These are phyloP conservation scores for Trypanosoma congolense DNA, from an alignment of 208 protist genomes.

Conservation along the genomic window DNA sequence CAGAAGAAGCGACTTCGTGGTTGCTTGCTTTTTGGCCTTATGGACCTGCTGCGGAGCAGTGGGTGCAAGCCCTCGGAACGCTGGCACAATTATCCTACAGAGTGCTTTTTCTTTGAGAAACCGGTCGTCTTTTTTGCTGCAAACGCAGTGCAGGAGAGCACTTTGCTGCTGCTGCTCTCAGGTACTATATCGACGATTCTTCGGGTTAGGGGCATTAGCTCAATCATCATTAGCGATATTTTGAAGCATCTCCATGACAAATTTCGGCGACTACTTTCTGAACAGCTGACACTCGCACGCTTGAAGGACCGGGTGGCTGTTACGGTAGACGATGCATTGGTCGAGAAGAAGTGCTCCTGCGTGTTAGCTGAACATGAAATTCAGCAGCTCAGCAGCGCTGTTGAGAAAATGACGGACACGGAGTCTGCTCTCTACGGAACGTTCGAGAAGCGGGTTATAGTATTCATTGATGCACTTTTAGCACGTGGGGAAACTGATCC, in stretches of 20 bases:
- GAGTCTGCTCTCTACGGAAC: constrained; percentile 52
- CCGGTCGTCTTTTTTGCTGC: constrained; percentile 62
- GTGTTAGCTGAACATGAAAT: constrained; percentile 42
- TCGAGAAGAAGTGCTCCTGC: constrained; percentile 15
- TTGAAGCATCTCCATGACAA: constrained; percentile 48
- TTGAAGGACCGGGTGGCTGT: constrained; percentile 55
- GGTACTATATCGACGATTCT: constrained; percentile 69
- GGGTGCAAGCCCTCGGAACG: constrained; percentile 40
- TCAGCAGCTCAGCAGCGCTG: constrained; percentile 32
- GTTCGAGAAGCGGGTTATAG: constrained; percentile 65
- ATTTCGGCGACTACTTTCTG: constrained; percentile 43
- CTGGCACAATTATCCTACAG: constrained; percentile 60
- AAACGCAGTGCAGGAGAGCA: constrained; percentile 76
- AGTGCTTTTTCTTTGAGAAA: constrained; percentile 84
- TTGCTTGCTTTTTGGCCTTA: constrained; percentile 39
- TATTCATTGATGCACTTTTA: constrained; percentile 24
- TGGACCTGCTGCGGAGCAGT: constrained; percentile 61
- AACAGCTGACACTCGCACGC: constrained; percentile 47
- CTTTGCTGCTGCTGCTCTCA: constrained; percentile 58
- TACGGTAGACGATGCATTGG: constrained; percentile 33
- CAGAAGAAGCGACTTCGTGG: constrained; percentile 60
- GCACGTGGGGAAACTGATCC: constrained; percentile 29
- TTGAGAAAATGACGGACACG: constrained; percentile 85
- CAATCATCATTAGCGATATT: constrained; percentile 26
- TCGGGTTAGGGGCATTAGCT: constrained; percentile 32